These are phyloP conservation scores for Terfezia claveryi DNA, from an alignment of 495 filamentous ascomycete species.

Conservation along the genomic window DNA sequence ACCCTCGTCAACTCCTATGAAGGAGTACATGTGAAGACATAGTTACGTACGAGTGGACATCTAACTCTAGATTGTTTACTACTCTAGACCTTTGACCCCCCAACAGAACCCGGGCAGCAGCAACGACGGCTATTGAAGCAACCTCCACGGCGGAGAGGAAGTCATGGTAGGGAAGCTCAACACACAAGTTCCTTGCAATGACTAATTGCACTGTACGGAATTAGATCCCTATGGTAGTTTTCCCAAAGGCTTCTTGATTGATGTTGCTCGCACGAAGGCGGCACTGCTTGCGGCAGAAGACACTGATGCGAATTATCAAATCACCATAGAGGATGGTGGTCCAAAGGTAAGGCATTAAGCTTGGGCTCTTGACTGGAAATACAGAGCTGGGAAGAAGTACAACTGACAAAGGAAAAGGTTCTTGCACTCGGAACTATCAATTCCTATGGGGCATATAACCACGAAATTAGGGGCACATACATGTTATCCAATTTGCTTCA, in stretches of 20 bases:
- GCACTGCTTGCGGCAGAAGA: slow-evolving; percentile 61
- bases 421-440: slow-evolving; percentile 64
- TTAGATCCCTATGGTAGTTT: neutral
- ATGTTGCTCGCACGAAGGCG: slow-evolving; percentile 41
- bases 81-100: slow-evolving; percentile 22
- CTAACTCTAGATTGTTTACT: neutral
- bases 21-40: neutral
- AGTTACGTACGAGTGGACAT: neutral
- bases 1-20: neutral
- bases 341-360: slow-evolving; percentile 46
- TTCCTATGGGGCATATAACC: slow-evolving; percentile 60
- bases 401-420: slow-evolving; percentile 25
- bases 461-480: slow-evolving; percentile 82
- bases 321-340: slow-evolving; percentile 85
- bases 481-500: slow-evolving; percentile 89
- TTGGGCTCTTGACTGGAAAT: slow-evolving; percentile 3
- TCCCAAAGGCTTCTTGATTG: neutral
- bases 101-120: slow-evolving; percentile 22
- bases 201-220: neutral
- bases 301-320: slow-evolving; percentile 76
- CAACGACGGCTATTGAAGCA: slow-evolving; percentile 20
- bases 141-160: slow-evolving; percentile 23
- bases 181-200: slow-evolving; percentile 7
- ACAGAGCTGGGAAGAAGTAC: too few relatives aligned
- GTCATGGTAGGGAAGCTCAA: slow-evolving; percentile 25